Base-by-base conservation (phyloP, 345 rosid genomes). In the Rhizophora apiculata region DNA sequence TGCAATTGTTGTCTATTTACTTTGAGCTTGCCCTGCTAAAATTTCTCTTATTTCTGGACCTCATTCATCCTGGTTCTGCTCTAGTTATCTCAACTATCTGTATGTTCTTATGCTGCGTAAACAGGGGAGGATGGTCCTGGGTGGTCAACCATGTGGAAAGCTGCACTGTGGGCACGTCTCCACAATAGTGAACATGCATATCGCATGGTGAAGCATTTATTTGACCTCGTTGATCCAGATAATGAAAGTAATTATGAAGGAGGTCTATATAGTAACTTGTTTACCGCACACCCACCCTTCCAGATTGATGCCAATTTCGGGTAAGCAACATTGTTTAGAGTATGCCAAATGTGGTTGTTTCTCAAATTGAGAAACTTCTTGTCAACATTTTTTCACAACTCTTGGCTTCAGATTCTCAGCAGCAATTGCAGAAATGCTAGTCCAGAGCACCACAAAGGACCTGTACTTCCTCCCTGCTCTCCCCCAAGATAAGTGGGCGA, bases 301-400 rank as follows among this genome's bases (percentile, higher is more conserved):
- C 97, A 92, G 83, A 95, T 95, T n/a, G 99, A 95, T 74, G 96
- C 92, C 61, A 95, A 95, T 76, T 90, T 88, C 13, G 98, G 98
- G 99, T 95, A 82, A 85, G 84, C 64, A 65, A 48, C 3, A 4
- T 2, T 11, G 11, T 43, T 43, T 43, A 4, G 48, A 11, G 4
- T 43, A 2, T 43, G 48, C 48, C 48, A 43, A 37, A 10, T 43
- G 48, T 11, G 48, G 48, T 43, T 43, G 15, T 11, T 43, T 43
- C 48, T 43, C 18, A 10, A 11, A 43, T 43, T 11, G 4, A 43
- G 5, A 11, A 11, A 43, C 48, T 11, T 13, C 15, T 37, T 10
- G 16, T 43, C 48, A 11, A 3, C 2, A 43, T 11, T 0, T 43
- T 43, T 43, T 21, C 56, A 4, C 63, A 15, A 49, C 60, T 26